A percentile compares a stretch with the other conserved stretches of the same genome.
These are phyloP conservation scores for Suillus subluteus DNA, from an alignment of 768 basidiomycete species.

Conservation along the genomic window DNA sequence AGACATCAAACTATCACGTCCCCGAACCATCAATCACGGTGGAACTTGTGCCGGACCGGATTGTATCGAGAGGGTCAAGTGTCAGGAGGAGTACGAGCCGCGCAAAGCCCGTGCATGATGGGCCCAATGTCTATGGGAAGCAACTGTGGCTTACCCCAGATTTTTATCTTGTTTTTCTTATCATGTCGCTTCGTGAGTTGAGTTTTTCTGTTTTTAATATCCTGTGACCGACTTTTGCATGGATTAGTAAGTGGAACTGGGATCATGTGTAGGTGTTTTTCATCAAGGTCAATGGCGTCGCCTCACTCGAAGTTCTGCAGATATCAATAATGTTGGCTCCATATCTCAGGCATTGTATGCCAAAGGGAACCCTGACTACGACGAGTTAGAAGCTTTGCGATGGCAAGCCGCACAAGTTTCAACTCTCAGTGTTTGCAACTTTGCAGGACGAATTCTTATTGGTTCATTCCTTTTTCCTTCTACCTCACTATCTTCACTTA, in stretches of 20 bases:
- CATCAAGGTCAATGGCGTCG: neutral
- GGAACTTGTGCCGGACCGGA: constrained; percentile 25
- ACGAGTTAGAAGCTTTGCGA: constrained; percentile 65
- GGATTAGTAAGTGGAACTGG: constrained; percentile 70
- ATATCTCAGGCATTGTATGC: constrained; percentile 73
- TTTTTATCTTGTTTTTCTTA: constrained; percentile 65
- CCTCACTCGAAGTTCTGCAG: constrained; percentile 35
- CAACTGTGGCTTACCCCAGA: constrained; percentile 54
- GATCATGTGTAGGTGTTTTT: constrained; percentile 62
- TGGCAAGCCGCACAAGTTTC: constrained; percentile 90
- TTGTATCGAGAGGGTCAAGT: constrained; percentile 6
- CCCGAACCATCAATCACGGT: constrained; percentile 20
- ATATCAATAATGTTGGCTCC: constrained; percentile 87
- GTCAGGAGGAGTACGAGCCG: neutral
- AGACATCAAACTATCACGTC: constrained; percentile 26
- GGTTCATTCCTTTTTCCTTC: constrained; percentile 43
- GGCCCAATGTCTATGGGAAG: constrained; percentile 57
- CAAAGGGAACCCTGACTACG: constrained; percentile 60
- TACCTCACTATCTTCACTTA: neutral
- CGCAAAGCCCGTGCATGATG: constrained; percentile 22
- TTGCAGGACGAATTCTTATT: constrained; percentile 73
- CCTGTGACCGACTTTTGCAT: constrained; percentile 7
- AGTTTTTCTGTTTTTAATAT: neutral
- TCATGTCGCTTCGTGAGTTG: constrained; percentile 59
- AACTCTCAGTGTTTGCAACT: constrained; percentile 80